Conservation (phyloP, 306 rosid species). For the Senna tora region DNA sequence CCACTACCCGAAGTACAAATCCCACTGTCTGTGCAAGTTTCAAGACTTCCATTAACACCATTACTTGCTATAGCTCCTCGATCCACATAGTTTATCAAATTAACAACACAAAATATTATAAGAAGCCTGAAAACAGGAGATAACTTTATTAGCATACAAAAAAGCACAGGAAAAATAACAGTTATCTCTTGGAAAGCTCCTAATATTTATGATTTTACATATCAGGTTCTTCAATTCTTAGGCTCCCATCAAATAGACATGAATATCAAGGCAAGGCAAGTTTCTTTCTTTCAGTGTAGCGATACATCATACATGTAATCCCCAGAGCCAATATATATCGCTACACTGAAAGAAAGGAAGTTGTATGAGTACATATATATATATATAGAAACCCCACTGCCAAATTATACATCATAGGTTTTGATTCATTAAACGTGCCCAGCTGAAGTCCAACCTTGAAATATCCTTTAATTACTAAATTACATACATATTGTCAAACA, state of each 20-base stretch:
- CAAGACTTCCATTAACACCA: slow-evolving; percentile 80
- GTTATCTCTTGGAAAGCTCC: background rate
- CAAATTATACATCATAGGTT: background rate
- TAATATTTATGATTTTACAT: background rate
- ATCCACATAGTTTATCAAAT: slow-evolving; percentile 76
- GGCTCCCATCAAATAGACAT: too few species aligned
- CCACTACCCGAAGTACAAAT: slow-evolving; percentile 76
- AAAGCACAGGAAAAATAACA: background rate
- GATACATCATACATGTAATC: background rate
- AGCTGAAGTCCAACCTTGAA: background rate
- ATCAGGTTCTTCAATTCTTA: background rate
- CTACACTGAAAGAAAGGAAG: too few species aligned
- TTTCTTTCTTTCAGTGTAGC: background rate
- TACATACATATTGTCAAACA: background rate
- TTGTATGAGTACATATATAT: too few species aligned
- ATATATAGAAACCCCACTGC: too few species aligned
- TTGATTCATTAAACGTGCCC: background rate
- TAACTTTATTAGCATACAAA: background rate
- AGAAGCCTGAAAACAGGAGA: slow-evolving; percentile 60
- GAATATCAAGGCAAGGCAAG: background rate
- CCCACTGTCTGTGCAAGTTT: slow-evolving; percentile 68
- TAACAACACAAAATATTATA: slow-evolving; percentile 63
- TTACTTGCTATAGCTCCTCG: slow-evolving; percentile 94
- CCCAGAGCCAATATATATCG: too few species aligned
- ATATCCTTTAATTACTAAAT: background rate